Base-by-base conservation (phyloP, 768 basidiomycete genomes). In the Lepiota brunneoincarnata region DNA sequence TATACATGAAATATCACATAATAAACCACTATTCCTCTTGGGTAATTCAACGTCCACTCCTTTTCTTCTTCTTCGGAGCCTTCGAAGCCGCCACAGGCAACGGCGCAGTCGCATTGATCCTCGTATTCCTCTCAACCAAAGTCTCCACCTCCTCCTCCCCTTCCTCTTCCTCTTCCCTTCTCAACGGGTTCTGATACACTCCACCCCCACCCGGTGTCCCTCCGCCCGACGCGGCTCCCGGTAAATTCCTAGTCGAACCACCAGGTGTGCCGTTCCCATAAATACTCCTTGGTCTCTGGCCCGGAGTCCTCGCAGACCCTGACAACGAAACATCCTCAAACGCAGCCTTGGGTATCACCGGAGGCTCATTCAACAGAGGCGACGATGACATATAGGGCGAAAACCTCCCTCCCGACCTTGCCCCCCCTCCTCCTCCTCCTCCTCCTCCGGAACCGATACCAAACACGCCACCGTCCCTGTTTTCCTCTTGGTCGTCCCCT, bases 181-280 rank as follows among this genome's bases (percentile, higher is more conserved):
- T 42, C 41, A 51, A 51, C 40, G 52, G 52, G 23, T 54, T 54
- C 44, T 54, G 52, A 39, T 54, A 54, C 21, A 54, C 52, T 20
- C 44, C 50, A 34, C 40, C 50, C 3, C 50, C 50, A 20, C 20
- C 40, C 14, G 39, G 50, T 10, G 50, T 42, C 6, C 18, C 28
- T 44, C 20, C 24, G 15, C n/a, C n/a, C n/a, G n/a, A n/a, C n/a
- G n/a, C n/a, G n/a, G n/a, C n/a, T n/a, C 12, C 43, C n/a, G 52
- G 36, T 21, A 54, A 46, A 4, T 34, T 20, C 24, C 52, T 46
- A 10, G 42, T 4, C 14, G 36, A 28, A 4, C 36, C 44, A 31
- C 43, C 35, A 11, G 52, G 52, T 12, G 52, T 54, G 9, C 9
- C 31, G 9, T n/a, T 18, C 4, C 50, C 50, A 46, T 54, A 54